Conservation (phyloP, 1,284 basidiomycete genomes). For the Trichosporon asahii region DNA sequence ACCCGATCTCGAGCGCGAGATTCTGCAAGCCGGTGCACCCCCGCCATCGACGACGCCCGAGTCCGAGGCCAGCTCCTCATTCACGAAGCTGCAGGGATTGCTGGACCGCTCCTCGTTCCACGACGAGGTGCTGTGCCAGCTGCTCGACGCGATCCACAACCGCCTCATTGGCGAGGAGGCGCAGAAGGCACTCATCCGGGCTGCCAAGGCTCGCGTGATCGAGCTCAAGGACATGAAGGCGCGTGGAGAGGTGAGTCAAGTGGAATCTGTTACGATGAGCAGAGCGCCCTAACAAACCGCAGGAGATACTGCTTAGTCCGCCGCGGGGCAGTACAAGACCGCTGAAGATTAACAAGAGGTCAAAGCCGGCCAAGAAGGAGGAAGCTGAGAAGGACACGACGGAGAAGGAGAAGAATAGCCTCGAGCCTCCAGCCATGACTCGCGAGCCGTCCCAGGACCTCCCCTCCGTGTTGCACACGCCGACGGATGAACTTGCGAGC, state of each 20-base stretch:
- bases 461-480: background rate
- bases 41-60: background rate
- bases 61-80: conserved; percentile 33
- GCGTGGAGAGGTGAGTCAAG: conserved; percentile 28
- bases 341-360: conserved; percentile 20
- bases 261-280: too few species aligned
- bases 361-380: background rate
- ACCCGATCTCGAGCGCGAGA: background rate
- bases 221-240: conserved; percentile 41
- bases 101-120: conserved; percentile 45
- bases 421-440: background rate
- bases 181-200: conserved; percentile 46
- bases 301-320: conserved; percentile 1
- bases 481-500: background rate
- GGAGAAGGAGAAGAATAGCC: background rate
- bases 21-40: background rate
- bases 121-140: conserved; percentile 50
- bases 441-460: background rate
- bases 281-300: background rate
- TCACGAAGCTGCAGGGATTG: conserved; percentile 39
- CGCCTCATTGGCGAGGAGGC: conserved; percentile 48
- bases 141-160: conserved; percentile 45
- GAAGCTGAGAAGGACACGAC: background rate
- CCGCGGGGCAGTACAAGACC: conserved; percentile 8
- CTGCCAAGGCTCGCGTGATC: conserved; percentile 46